Base-by-base conservation (phyloP, 768 basidiomycete genomes). In the Termitomyces sp. region DNA sequence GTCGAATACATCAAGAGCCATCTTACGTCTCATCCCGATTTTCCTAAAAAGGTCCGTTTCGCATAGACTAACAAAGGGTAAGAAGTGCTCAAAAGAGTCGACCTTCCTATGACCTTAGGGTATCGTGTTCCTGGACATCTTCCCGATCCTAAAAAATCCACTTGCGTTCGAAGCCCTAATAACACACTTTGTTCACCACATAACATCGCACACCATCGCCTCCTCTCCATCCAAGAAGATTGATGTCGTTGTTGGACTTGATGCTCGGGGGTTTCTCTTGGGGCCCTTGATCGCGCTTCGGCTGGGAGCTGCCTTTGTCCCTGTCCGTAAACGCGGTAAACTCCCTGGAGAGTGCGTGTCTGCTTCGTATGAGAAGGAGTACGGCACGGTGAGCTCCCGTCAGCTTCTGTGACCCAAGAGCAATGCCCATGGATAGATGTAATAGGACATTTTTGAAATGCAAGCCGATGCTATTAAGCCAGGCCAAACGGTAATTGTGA, bases 361-460 rank as follows among this genome's bases (percentile, higher is more conserved):
- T 32, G 88, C 84, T 2, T 80, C 79, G 21, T 99, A 94, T 63
- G 84, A 87, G 71, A 97, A 97, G 77, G 97, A 99, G 69, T 97
- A 98, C 63, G 95, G 95, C 44, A 66, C 72, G n/a, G 92, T 93
- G 63, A 68, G 86, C 73, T 45, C 38, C 57, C 51, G 7, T 50
- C 7, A 21, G 12, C 10, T 31, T 23, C 42, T 16, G 44, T 40
- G 14, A 55, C 48, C 11, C 50, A 25, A 44, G 21, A 35, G n/a
- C 46, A n/a, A 34, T 21, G 31, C n/a, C 44, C 12, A 19, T 17
- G 37, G n/a, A 49, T 4, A 45, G 37, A 25, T 50, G 5, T 23
- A 14, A n/a, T 57, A 95, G 92, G 96, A 98, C 67, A 76, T 82
- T n/a, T 97, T 98, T 65, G 94, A 98, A 73, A 95, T 98, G 83